Base-by-base conservation (phyloP, 2,329 filamentous ascomycete species). In the Xylariaceae sp. region DNA sequence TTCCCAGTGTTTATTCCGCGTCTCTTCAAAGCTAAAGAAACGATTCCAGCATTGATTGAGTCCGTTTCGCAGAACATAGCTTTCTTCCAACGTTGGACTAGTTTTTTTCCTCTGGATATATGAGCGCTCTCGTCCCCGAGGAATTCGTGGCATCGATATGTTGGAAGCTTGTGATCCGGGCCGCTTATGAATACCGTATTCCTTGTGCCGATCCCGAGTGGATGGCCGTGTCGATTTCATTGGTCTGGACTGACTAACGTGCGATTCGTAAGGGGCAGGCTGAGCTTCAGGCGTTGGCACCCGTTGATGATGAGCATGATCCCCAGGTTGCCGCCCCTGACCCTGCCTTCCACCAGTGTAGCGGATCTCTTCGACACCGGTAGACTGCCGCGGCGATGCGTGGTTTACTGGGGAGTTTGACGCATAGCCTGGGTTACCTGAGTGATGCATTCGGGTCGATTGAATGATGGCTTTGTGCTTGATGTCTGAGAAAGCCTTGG, bases 81-180 rank as follows among this genome's bases (percentile, higher is more conserved):
- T 62, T 51, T 65, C 60, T n/a, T 62, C 56, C 8, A 62, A 52
- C n/a, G 49, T 61, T 10, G 59, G 65, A 13, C 56, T 66, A 4
- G 15, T 6, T 23, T 53, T 52, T 8, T 45, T 56, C 35, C n/a
- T 51, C 10, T 37, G 48, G 1, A 5, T 17, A 34, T 48, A 58
- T 35, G 15, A 53, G 9, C 18, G 51, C 18, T 42, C n/a, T 8
- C 3, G 18, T 13, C 6, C 17, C 18, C 2, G n/a, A 47, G 61
- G 57, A 34, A 49, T 58, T 30, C 68, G 65, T 4, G 35, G 55
- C 35, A 59, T 69, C 1, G 68, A 67, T 51, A 67, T 66, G 44
- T 69, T 70, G 2, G 69, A 70, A 9, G 64, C 57, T 49, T 62
- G 64, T 35, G 69, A 70, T 17, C 15, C 37, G 18, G 63, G 48